Evolutionary conservation across 2,329 filamentous ascomycete genomes (phyloP), one percentile per base, ranked within the genome.

Genomic region (Aspergillus alliaceus): DNA sequence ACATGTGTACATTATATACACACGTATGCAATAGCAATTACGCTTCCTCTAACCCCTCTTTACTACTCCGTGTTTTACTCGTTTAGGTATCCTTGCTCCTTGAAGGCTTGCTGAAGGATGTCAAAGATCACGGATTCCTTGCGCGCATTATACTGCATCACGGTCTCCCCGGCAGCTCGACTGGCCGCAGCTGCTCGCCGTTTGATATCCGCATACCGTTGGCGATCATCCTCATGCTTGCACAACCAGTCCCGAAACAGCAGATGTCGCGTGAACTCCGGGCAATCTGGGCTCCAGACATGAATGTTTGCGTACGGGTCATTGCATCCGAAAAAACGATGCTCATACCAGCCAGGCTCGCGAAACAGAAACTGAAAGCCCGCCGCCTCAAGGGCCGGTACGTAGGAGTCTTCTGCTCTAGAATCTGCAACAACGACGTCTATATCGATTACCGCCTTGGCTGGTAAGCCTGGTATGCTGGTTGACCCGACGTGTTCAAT

Each of bases 401-500:
- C 77, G 58, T 83, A 83, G 1, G 67, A 65, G 2, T 59, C 65
- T 61, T 84, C 80, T 37, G 77, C 72, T 11, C 61, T 60, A 24
- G 74, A 57, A 48, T 81, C 71, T 3, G 63, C 48, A 7, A 84
- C 72, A 3, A 77, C 71, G 8, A 84, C 67, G 62, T 84, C 82
- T 27, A 84, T 73, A 64, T 84, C 82, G 47, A 84, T 80, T 47
- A 83, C 69, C 29, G 74, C 71, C 68, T 84, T 84, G 46, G 82
- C 82, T 0, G 79, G 72, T 3, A 84, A 74, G 7, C 68, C 70
- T 0, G 79, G 79, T 6, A 84, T 72, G 51, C 78, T 79, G 27
- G 82, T 84, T 12, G 80, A 83, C 25, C 82, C 82, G 31, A 78
- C 72, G 63, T 84, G 82, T 18, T 70, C 61, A 51, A 84, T 68